A percentile compares a stretch with the other conserved stretches of the same genome.
Conservation (phyloP, 2,329 filamentous ascomycete genomes). For the Ophiocordyceps unilateralis region DNA sequence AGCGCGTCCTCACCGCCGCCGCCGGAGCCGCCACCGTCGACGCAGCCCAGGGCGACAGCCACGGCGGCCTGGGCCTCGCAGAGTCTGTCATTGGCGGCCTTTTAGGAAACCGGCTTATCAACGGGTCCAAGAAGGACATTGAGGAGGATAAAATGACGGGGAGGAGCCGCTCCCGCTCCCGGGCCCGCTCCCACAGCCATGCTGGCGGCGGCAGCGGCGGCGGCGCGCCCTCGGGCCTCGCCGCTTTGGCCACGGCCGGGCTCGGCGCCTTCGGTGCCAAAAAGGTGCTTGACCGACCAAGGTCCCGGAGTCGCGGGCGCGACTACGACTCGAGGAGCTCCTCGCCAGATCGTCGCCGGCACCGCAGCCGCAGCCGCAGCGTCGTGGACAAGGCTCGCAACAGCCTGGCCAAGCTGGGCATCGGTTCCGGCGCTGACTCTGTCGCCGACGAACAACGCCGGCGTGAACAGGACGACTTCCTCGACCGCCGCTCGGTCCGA, state of each 20-base stretch:
- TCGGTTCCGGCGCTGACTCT: conserved; percentile 29
- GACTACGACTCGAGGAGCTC: conserved; percentile 24
- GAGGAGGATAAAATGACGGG: conserved; percentile 41
- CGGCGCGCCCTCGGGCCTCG: conserved; percentile 28
- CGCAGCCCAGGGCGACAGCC: conserved; percentile 51
- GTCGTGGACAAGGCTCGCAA: conserved; percentile 46
- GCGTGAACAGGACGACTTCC: conserved; percentile 26
- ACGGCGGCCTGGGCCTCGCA: conserved; percentile 68
- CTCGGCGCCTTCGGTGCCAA: conserved; percentile 44
- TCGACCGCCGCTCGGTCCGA: conserved; percentile 19
- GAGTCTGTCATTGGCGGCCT: conserved; percentile 83
- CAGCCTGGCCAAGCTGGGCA: conserved; percentile 42
- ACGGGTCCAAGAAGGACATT: conserved; percentile 55
- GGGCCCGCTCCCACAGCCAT: conserved; percentile 36
- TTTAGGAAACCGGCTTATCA: conserved; percentile 68
- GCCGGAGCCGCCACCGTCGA: conserved; percentile 63
- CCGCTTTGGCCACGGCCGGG: conserved; percentile 44
- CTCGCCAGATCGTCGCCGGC: conserved; percentile 26
- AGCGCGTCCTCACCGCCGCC: conserved; percentile 78
- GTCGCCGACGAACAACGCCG: conserved; percentile 19
- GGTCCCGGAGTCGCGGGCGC: conserved; percentile 33
- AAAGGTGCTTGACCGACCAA: conserved; percentile 38
- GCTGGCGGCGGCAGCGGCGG: conserved; percentile 17
- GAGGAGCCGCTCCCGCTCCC: conserved; percentile 53
- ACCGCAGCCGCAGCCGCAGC: conserved; percentile 42